Base-by-base conservation (phyloP, 2,329 filamentous ascomycete species). In the Pseudogymnoascus sp. region DNA sequence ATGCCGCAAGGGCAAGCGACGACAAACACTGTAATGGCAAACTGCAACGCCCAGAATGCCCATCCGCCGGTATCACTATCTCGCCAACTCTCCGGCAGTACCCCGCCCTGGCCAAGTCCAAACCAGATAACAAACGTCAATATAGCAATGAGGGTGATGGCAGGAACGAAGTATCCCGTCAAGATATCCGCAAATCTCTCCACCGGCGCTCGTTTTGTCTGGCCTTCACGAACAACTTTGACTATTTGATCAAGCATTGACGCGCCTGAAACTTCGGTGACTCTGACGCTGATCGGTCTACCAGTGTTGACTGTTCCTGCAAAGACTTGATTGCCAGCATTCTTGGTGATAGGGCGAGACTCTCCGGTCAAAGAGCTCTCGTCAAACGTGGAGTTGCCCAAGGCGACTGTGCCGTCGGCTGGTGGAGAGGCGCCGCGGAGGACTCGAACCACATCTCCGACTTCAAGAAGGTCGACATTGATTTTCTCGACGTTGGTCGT, bases 381-480 rank as follows among this genome's bases (percentile, higher is more conserved):
- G 63, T 85, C 81, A 60, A 85, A 85, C 57, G 76, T 78, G 55
- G 81, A 82, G 41, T 81, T 77, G 5, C 81, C 83, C 62, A 79
- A 70, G 64, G 82, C 74, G 64, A 95, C n/a, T 13, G 52, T 57
- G 10, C 90, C 90, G 68, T 96, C 91, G 2, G 86, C 88, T 0
- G 91, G 88, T 0, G 91, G 91, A 0, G 90, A 94, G 2, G 82
- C 79, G 2, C 91, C 91, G 61, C 90, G 83, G 1, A 83, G 82
- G 1, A 96, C 80, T 48, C 83, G 81, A 48, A 95, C 86, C 0
- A 80, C 70, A 65, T 91, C 88, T 3, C 86, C 86, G 58, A 82
- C 76, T 63, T 91, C 88, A 2, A 86, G 72, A 12, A 34, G 71
- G 65, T 87, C 83, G 5, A 84, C 78, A 8, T 67, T 65, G 9